Conservation (phyloP, 257 asterid species). For the Solanum commersonii region DNA sequence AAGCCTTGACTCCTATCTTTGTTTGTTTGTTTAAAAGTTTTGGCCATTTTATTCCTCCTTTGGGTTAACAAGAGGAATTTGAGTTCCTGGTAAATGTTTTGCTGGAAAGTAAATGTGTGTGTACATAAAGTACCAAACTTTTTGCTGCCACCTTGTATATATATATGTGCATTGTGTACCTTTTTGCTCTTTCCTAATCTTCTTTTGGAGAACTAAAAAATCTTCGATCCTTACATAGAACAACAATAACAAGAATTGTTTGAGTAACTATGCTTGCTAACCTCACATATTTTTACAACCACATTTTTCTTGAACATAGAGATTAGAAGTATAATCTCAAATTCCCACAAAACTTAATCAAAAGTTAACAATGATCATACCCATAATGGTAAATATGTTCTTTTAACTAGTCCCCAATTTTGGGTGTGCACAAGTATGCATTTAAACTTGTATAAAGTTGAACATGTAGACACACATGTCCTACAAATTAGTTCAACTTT, state of each 20-base stretch:
- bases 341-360: not conserved
- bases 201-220: not conserved
- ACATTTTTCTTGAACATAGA: not conserved
- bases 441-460: too few species aligned
- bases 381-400: not conserved
- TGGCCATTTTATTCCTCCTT: not conserved
- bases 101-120: not conserved
- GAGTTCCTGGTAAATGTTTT: not conserved
- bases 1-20: not conserved
- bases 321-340: not conserved
- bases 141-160: not conserved
- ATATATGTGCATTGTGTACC: not conserved
- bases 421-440: too few species aligned
- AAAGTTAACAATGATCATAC: not conserved
- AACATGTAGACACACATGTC: too few species aligned
- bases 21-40: not conserved
- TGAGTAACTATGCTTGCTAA: not conserved
- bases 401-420: not conserved
- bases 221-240: not conserved
- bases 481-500: too few species aligned
- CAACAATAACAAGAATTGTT: not conserved
- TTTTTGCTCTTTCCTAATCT: not conserved
- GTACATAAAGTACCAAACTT: not conserved
- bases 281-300: not conserved
- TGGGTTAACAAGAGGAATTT: not conserved